phyloP scores from a whole-genome alignment of 2,329 filamentous ascomycete species.

The Venturia carpophila region DNA sequence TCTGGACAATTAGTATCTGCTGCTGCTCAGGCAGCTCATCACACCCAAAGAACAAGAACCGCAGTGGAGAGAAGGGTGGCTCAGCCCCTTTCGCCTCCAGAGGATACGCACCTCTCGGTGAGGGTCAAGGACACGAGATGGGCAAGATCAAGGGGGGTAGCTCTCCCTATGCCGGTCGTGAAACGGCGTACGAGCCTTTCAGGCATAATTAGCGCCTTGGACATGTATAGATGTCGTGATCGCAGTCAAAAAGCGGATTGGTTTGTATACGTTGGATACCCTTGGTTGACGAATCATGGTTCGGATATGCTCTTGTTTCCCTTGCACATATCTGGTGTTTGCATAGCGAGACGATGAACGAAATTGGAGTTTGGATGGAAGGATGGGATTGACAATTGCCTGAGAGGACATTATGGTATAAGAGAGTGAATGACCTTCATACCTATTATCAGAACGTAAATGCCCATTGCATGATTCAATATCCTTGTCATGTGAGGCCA shows the following conservation, averaged over 20 bases:
- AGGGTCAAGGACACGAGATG: conserved; percentile 15
- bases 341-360: background rate
- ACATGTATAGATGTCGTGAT: background rate
- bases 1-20: conserved; percentile 89
- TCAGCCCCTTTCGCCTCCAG: conserved; percentile 35
- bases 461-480: background rate
- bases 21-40: conserved; percentile 69
- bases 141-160: conserved; percentile 24
- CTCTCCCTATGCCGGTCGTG: conserved; percentile 20
- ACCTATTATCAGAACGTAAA: background rate
- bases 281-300: conserved; percentile 8
- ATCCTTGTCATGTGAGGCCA: background rate
- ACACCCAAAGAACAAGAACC: conserved; percentile 27
- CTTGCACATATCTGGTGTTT: background rate
- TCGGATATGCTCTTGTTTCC: background rate
- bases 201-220: conserved; percentile 24
- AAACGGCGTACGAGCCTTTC: conserved; percentile 37
- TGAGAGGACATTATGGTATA: background rate
- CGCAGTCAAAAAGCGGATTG: background rate
- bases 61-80: conserved; percentile 50
- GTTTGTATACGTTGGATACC: conserved; percentile 2
- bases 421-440: background rate
- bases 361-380: background rate
- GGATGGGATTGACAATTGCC: background rate
- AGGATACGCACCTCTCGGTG: conserved; percentile 7